These are phyloP conservation scores for Xylaria arbuscula DNA, from an alignment of 2,329 filamentous ascomycete species.

Conservation along the genomic window DNA sequence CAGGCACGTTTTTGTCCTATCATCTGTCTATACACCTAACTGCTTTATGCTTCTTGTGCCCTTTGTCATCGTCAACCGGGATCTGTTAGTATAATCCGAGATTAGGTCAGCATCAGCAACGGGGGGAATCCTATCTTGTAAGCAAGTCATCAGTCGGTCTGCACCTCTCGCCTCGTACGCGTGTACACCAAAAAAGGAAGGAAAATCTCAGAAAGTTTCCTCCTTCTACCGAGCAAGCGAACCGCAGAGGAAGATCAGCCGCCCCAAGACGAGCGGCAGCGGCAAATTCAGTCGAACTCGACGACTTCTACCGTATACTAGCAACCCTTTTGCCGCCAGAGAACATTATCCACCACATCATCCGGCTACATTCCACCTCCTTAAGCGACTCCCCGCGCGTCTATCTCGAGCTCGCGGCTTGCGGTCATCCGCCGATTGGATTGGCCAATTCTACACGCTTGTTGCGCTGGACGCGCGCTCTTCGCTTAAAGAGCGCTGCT, in stretches of 20 bases:
- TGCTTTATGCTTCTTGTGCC: constrained; percentile 13
- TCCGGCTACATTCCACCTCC: constrained; percentile 42
- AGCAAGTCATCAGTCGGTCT: constrained; percentile 7
- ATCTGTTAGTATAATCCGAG: constrained; percentile 1
- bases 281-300: constrained; percentile 37
- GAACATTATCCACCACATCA: constrained; percentile 46
- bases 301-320: constrained; percentile 35
- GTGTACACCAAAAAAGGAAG: constrained; percentile 13
- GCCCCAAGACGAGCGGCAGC: constrained; percentile 37
- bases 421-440: constrained; percentile 24
- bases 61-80: constrained; percentile 13
- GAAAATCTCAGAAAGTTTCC: neutral
- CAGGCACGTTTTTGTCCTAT: constrained; percentile 15
- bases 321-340: constrained; percentile 39
- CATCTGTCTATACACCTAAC: neutral
- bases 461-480: constrained; percentile 45
- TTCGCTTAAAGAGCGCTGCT: constrained; percentile 33
- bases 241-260: constrained; percentile 37
- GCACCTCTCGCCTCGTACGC: constrained; percentile 18
- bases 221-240: constrained; percentile 39
- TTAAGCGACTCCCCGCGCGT: constrained; percentile 44
- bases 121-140: constrained; percentile 8
- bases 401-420: constrained; percentile 29
- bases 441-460: constrained; percentile 34
- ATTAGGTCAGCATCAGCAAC: constrained; percentile 12